These are phyloP conservation scores for Prunus dulcis DNA, from an alignment of 306 rosid genomes.

Conservation along the genomic window DNA sequence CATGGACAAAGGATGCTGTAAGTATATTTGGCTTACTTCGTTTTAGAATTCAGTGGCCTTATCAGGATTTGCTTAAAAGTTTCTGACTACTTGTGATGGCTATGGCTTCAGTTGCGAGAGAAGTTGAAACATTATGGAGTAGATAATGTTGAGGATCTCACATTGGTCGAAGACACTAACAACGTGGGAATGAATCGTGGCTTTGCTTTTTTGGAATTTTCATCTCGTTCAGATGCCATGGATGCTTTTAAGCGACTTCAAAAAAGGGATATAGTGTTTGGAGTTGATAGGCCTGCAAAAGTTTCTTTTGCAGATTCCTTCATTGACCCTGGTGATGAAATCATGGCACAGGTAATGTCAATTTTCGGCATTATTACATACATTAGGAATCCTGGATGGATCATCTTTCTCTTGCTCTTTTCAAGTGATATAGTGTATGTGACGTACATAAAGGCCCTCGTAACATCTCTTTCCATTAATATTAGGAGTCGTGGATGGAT, in stretches of 20 bases:
- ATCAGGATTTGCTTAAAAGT: conserved; percentile 26
- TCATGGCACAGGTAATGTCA: conserved; percentile 87
- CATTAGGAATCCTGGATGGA: conserved; percentile 6
- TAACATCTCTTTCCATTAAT: not conserved
- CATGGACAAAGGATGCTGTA: conserved; percentile 94
- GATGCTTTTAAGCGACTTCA: conserved; percentile 94
- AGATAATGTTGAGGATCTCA: conserved; percentile 84
- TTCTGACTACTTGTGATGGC: conserved; percentile 32
- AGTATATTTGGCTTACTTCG: conserved; percentile 43
- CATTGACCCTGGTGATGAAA: conserved; percentile 96
- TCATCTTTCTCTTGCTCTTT: not conserved
- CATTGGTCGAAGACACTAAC: conserved; percentile 84
- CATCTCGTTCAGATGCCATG: conserved; percentile 97
- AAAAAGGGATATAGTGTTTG: conserved; percentile 90
- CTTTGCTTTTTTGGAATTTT: conserved; percentile 90
- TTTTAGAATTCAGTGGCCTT: conserved; percentile 4
- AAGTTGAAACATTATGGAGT: conserved; percentile 93
- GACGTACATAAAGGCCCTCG: conserved; percentile 9
- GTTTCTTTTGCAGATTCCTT: conserved; percentile 98
- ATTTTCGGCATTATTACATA: conserved; percentile 19
- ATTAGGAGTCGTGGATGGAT: not conserved
- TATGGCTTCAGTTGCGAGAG: conserved; percentile 78
- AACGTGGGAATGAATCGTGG: conserved; percentile 93
- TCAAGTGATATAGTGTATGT: not conserved
- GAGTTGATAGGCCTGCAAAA: conserved; percentile 97